Conservation (phyloP, 2,329 filamentous ascomycete genomes). For the Anthostomella pinea region DNA sequence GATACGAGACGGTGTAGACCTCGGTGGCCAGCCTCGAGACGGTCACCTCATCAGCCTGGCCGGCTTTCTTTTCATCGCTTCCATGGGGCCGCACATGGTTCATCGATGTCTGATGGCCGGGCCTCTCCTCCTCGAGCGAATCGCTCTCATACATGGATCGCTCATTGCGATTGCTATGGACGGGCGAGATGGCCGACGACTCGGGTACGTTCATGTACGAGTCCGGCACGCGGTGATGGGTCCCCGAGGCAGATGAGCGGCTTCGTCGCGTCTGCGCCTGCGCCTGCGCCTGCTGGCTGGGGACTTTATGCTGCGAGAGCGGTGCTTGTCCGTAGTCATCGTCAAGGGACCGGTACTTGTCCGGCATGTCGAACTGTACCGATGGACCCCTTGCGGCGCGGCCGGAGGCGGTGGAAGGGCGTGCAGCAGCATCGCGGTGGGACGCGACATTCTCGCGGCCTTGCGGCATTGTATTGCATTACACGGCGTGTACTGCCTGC, state of each 20-base stretch:
- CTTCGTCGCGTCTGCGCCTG: neutral
- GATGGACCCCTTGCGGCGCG: too few species aligned
- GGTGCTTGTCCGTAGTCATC: constrained; percentile 17
- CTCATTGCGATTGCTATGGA: constrained; percentile 43
- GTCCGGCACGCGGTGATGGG: constrained; percentile 36
- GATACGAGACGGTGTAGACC: constrained; percentile 73
- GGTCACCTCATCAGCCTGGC: constrained; percentile 7
- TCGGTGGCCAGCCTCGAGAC: constrained; percentile 54
- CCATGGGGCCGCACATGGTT: neutral
- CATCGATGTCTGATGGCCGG: constrained; percentile 25
- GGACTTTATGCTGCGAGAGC: neutral
- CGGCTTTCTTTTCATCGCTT: neutral
- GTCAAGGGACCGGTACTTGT: constrained; percentile 21
- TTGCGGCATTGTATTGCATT: too few species aligned
- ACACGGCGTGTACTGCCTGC: too few species aligned
- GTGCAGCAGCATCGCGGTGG: too few species aligned
- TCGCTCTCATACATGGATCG: constrained; percentile 34
- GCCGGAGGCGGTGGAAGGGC: too few species aligned
- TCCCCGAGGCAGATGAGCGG: constrained; percentile 14
- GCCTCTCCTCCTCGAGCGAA: constrained; percentile 38
- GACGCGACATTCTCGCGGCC: too few species aligned
- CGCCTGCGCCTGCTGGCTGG: neutral
- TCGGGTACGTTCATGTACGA: constrained; percentile 44
- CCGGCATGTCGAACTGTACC: constrained; percentile 29
- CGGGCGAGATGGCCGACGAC: constrained; percentile 39